phyloP scores from a whole-genome alignment of 257 asterid genomes.

The Solanum sparsipilum region DNA sequence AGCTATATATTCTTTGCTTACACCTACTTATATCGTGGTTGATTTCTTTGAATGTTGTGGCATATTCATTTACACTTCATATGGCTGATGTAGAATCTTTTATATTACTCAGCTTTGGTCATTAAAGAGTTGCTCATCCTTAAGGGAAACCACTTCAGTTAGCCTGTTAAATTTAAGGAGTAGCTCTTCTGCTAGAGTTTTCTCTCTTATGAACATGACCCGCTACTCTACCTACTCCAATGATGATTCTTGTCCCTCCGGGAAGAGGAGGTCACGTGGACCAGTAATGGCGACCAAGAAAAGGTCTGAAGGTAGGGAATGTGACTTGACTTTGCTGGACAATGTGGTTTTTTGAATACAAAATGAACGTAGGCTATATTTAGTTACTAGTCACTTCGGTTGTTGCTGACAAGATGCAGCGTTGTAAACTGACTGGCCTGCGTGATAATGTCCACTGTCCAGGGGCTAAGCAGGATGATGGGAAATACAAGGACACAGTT shows the following conservation, averaged over 20 bases:
- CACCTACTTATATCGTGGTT: neutral
- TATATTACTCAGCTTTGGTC: slow-evolving; percentile 56
- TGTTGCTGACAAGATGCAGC: neutral
- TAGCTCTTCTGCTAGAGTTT: slow-evolving; percentile 42
- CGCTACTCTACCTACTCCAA: slow-evolving; percentile 43
- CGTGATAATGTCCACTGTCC: slow-evolving; percentile 9
- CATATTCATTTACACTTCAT: slow-evolving; percentile 2
- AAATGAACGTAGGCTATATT: neutral
- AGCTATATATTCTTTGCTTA: neutral
- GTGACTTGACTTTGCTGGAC: neutral
- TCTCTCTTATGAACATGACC: slow-evolving; percentile 33
- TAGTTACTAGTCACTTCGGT: slow-evolving; percentile 2
- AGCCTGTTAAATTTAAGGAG: slow-evolving; percentile 43
- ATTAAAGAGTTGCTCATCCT: slow-evolving; percentile 53
- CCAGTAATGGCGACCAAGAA: slow-evolving; percentile 79
- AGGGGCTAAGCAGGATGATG: slow-evolving; percentile 75
- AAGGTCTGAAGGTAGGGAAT: slow-evolving; percentile 54
- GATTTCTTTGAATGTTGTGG: neutral
- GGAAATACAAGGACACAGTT: slow-evolving; percentile 81
- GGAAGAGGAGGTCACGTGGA: slow-evolving; percentile 55
- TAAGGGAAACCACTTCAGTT: slow-evolving; percentile 44
- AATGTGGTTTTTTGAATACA: neutral
- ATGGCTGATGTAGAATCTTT: slow-evolving; percentile 22
- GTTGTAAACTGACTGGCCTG: slow-evolving; percentile 1
- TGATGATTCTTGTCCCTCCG: slow-evolving; percentile 33